Percentiles rank a stretch among this genome's conserved stretches.
These are phyloP conservation scores for Penicillium longicatenatum DNA, from an alignment of 495 filamentous ascomycete genomes.

Conservation along the genomic window DNA sequence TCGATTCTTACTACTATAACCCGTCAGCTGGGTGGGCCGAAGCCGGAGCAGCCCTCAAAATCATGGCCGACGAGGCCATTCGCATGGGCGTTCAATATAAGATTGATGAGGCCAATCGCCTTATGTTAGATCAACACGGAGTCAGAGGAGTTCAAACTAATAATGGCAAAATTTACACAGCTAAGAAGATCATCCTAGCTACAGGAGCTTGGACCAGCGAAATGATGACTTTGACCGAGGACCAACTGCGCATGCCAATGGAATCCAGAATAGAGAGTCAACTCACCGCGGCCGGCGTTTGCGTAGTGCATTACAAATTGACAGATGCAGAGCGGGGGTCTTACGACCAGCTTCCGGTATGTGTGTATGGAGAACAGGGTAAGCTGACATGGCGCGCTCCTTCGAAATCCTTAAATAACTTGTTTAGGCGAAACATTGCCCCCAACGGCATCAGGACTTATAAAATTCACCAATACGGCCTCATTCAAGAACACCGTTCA, in stretches of 20 bases:
- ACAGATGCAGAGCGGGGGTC: conserved; percentile 25
- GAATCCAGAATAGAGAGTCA: conserved; percentile 37
- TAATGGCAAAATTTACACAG: conserved; percentile 36
- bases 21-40: conserved; percentile 43
- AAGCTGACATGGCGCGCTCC: neutral
- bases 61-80: conserved; percentile 35
- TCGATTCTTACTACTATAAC: conserved; percentile 39
- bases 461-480: conserved; percentile 15
- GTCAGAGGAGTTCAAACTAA: conserved; percentile 28
- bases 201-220: conserved; percentile 58
- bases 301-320: conserved; percentile 41
- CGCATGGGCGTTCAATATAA: conserved; percentile 36
- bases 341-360: conserved; percentile 37
- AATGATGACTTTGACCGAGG: conserved; percentile 36
- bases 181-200: conserved; percentile 51
- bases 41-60: conserved; percentile 33
- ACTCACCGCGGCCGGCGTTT: conserved; percentile 39
- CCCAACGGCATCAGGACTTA: conserved; percentile 2
- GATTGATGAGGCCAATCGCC: conserved; percentile 29
- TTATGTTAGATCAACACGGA: conserved; percentile 21
- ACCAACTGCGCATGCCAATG: conserved; percentile 27
- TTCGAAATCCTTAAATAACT: neutral
- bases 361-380: conserved; percentile 41
- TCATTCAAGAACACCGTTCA: conserved; percentile 15
- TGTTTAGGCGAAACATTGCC: conserved; percentile 11